Conservation (phyloP, 352 stramenopile species). For the Elongisporangium undulatum region DNA sequence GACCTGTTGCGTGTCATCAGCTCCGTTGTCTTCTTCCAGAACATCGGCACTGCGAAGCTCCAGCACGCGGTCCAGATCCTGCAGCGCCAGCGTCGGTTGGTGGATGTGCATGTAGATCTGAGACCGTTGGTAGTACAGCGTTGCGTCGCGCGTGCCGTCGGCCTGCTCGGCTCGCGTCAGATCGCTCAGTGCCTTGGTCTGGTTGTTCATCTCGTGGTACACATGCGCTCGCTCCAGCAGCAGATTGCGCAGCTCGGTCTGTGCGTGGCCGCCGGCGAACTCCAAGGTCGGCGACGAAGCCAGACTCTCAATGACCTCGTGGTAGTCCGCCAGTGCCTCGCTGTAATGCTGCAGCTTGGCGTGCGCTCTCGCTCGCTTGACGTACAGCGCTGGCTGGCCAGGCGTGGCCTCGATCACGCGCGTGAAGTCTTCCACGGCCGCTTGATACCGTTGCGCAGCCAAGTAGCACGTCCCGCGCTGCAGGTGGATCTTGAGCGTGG, state of each 20-base stretch:
- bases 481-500: constrained; percentile 53
- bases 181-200: constrained; percentile 48
- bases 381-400: constrained; percentile 59
- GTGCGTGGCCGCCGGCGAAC: neutral
- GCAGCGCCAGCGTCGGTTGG: constrained; percentile 38
- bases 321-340: constrained; percentile 60
- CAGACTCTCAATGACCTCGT: constrained; percentile 37
- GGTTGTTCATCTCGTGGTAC: constrained; percentile 48
- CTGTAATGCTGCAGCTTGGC: constrained; percentile 45
- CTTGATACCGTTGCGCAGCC: constrained; percentile 42
- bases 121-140: constrained; percentile 61
- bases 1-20: constrained; percentile 3
- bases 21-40: constrained; percentile 15
- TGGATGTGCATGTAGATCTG: constrained; percentile 43
- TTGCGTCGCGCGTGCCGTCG: constrained; percentile 40
- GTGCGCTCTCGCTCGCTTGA: constrained; percentile 58
- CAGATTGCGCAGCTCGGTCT: constrained; percentile 32
- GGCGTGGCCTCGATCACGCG: constrained; percentile 64
- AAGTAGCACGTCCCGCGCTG: constrained; percentile 62
- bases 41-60: constrained; percentile 50
- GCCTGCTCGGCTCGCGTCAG: constrained; percentile 36
- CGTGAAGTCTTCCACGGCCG: constrained; percentile 71
- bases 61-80: constrained; percentile 62
- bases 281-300: neutral
- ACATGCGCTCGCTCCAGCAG: constrained; percentile 54